Base-by-base conservation (phyloP, 2,329 filamentous ascomycete species). In the Pseudogymnoascus sp. region DNA sequence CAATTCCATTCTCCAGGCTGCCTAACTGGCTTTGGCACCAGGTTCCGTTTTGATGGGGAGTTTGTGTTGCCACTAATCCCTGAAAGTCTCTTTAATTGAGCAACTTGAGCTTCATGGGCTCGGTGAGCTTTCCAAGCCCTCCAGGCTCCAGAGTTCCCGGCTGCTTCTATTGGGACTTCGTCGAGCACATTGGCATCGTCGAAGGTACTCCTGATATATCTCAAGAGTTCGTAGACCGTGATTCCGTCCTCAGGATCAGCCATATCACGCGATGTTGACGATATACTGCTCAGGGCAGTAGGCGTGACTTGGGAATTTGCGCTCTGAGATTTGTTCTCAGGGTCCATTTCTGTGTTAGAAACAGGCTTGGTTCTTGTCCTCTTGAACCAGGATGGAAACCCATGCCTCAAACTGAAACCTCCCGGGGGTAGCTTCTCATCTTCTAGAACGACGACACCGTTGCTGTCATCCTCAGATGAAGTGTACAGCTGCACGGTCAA, bases 401-500 rank as follows among this genome's bases (percentile, higher is more conserved):
- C 93, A 78, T 97, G 90, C 62, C 90, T 85, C 61, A 98, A 79
- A 71, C 90, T 96, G 78, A 97, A 96, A 0, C 92, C 90, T 1
- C 93, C 95, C 0, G 93, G 93, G 0, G 92, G 90, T 62, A 97
- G 79, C 13, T 90, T 82, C 73, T 96, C 90, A 36, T 91, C 87
- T 70, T 96, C 92, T 1, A 87, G 89, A 7, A 92, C 90, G 74
- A 90, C 93, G 67, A 93, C 88, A 0, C 90, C 91, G 60, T 90
- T 90, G 64, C 84, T 83, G 66, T 87, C 87, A 66, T 90, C 85
- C 37, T 89, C 85, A 64, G 89, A 88, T 67, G 90, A 92, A 45
- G 91, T 90, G 79, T 96, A 96, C 73, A 91, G 95, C 77, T 96
- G 96, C 3, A 92, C 96, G n/a, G 92, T 96, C 67, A 96, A 82